Base-by-base conservation (phyloP, 176 grass and related monocot genomes). In the Triticum monococcum region DNA sequence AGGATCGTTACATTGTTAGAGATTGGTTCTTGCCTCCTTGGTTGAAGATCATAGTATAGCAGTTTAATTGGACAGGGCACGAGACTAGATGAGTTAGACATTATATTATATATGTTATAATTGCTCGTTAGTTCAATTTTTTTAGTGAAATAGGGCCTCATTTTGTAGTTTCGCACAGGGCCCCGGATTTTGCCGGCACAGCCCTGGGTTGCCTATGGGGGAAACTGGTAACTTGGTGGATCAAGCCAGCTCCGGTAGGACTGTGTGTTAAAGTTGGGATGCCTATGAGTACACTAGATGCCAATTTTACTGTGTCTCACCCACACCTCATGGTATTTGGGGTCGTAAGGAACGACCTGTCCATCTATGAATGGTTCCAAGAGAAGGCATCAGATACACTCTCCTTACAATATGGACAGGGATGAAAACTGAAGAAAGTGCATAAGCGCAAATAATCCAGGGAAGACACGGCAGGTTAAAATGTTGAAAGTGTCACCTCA, bases 281-380 rank as follows among this genome's bases (percentile, higher is more conserved):
- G 94, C 54, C 97, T 90, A 33, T 92, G 93, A n/a, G 90, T 92
- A n/a, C 92, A 88, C 33, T 90, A 86, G 11, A 0, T 14, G 45
- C 12, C 12, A 35, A 79, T 65, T 92, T 87, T 3, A 71, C 90
- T 90, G 68, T 92, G 91, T 45, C 89, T 83, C 16, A 95, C 86
- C 93, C 96, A 95, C 72, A 93, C 93, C 72, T 98, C 96, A 80
- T 98, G 96, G 64, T 89, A 98, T 64, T 91, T 98, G 0, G 91
- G 91, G 38, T 98, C 93, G 24, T 94, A 95, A 75, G 96, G 91
- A 75, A 98, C 89, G 41, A 90, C 88, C 76, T 98, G 65, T 75
- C 92, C 94, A 86, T 98, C 83, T 61, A 98, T 82, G 77, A 98
- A 98, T 38, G 93, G 96, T 24, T 98, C 96, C 33, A 85, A 37